phyloP scores from a whole-genome alignment of 129 eudicot species.

The Escallonia herrerae region DNA sequence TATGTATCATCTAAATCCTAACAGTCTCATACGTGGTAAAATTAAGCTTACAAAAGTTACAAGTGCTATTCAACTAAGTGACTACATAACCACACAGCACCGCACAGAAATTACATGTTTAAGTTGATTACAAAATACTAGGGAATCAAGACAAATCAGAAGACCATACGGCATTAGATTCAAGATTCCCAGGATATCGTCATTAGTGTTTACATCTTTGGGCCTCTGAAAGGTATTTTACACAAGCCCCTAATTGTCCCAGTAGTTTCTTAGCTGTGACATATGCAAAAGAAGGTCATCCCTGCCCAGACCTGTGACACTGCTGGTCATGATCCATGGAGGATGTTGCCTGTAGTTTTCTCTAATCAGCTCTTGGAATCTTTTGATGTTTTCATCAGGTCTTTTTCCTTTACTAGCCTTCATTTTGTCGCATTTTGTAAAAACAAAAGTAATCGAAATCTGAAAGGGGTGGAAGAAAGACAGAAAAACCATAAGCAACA shows the following conservation, averaged over 20 bases:
- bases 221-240: neutral
- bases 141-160: neutral
- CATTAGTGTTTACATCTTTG: neutral
- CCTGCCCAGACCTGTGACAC: slow-evolving; percentile 83
- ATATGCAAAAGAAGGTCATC: slow-evolving; percentile 89
- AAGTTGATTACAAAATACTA: neutral
- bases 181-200: neutral
- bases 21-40: neutral
- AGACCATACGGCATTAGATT: neutral
- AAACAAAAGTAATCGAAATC: slow-evolving; percentile 87
- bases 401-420: slow-evolving; percentile 69
- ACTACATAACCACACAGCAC: neutral
- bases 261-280: slow-evolving; percentile 90
- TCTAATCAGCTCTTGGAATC: slow-evolving; percentile 57
- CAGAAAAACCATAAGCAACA: neutral
- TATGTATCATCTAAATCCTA: too few relatives aligned
- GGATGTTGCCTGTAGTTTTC: slow-evolving; percentile 62
- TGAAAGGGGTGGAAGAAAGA: slow-evolving; percentile 17
- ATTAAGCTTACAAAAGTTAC: neutral
- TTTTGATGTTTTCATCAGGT: slow-evolving; percentile 77
- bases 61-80: neutral
- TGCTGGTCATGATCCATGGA: slow-evolving; percentile 99
- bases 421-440: slow-evolving; percentile 87
- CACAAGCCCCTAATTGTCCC: slow-evolving; percentile 47
- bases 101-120: neutral